Evolutionary conservation across 2,329 filamentous ascomycete genomes (phyloP).

Genomic region (Talaromyces sp.): DNA sequence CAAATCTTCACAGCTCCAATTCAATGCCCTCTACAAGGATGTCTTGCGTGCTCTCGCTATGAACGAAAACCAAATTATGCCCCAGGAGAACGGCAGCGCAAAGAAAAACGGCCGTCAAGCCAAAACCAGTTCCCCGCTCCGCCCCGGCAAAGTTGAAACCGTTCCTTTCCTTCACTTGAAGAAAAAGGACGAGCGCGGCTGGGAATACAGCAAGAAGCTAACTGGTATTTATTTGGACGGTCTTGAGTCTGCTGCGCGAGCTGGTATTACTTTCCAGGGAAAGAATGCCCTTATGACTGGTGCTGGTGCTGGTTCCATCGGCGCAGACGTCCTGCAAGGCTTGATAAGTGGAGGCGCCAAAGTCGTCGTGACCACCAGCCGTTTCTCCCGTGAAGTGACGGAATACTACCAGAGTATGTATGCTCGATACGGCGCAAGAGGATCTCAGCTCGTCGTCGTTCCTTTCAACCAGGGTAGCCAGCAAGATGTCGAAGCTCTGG

Average conservation of each 20-base stretch:
- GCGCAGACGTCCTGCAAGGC: slow-evolving; percentile 92
- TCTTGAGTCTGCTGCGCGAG: slow-evolving; percentile 79
- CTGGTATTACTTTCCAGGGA: slow-evolving; percentile 85
- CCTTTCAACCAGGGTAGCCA: slow-evolving; percentile 99
- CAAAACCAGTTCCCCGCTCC: slow-evolving; percentile 52
- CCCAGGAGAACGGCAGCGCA: slow-evolving; percentile 67
- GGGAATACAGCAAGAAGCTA: slow-evolving; percentile 99
- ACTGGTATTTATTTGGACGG: slow-evolving; percentile 90
- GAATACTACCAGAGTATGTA: slow-evolving; percentile 99
- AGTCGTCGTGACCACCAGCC: slow-evolving; percentile 92
- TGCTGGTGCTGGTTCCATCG: slow-evolving; percentile 94
- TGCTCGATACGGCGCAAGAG: slow-evolving; percentile 84
- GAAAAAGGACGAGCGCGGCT: slow-evolving; percentile 94
- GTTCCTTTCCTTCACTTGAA: slow-evolving; percentile 97
- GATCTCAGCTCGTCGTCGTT: slow-evolving; percentile 94
- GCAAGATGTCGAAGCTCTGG: slow-evolving; percentile 89
- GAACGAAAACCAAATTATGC: slow-evolving; percentile 97
- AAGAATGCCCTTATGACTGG: slow-evolving; percentile 98
- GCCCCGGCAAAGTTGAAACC: slow-evolving; percentile 87
- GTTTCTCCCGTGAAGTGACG: slow-evolving; percentile 94
- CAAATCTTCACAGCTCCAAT: slow-evolving; percentile 92
- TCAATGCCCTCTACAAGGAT: slow-evolving; percentile 91
- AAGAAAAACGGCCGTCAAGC: slow-evolving; percentile 55
- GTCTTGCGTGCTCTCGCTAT: slow-evolving; percentile 91
- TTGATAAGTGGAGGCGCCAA: slow-evolving; percentile 95